A percentile compares a stretch with the other conserved stretches of the same genome.
phyloP scores from a whole-genome alignment of 2,329 filamentous ascomycete genomes.

The Sporothrix pallida region DNA sequence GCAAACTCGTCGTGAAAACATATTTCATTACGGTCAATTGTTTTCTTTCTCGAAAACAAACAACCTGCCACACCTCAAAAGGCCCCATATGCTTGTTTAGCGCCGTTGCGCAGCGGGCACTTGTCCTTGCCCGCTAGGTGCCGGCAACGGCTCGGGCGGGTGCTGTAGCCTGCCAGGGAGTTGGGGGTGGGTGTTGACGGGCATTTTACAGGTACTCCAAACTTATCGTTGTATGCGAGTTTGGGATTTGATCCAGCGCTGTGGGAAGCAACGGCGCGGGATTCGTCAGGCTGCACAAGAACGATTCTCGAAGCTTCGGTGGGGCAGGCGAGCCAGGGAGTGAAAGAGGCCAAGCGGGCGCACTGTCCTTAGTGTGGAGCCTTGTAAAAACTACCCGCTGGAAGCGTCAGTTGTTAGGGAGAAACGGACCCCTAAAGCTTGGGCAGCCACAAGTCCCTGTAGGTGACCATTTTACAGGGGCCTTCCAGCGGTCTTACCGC shows the following conservation, averaged over 20 bases:
- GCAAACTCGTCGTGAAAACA: no score
- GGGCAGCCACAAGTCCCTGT: neutral
- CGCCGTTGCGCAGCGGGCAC: constrained; percentile 17
- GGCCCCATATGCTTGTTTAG: constrained; percentile 11
- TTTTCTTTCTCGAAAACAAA: neutral
- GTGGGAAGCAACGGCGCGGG: constrained; percentile 5
- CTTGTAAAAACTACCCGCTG: neutral
- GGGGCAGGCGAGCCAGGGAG: constrained; percentile 37
- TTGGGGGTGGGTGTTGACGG: neutral
- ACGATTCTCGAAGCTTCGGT: constrained; percentile 55
- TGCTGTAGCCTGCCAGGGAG: constrained; percentile 12
- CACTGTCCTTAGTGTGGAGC: constrained; percentile 1
- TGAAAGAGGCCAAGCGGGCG: neutral
- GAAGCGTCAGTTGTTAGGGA: neutral
- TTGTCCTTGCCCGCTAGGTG: constrained; percentile 13
- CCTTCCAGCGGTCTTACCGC: neutral
- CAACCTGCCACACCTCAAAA: neutral
- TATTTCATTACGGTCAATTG: no score
- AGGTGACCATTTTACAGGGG: neutral
- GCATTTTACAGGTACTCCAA: neutral
- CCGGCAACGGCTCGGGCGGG: constrained; percentile 34
- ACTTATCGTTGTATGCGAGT: constrained; percentile 35
- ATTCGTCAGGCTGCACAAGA: constrained; percentile 18
- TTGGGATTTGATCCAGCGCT: constrained; percentile 28
- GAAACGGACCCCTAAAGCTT: neutral